A percentile compares a stretch with the other conserved stretches of the same genome.
These are phyloP conservation scores for Termitomyces bulborhizus DNA, from an alignment of 768 basidiomycete species.

Conservation along the genomic window DNA sequence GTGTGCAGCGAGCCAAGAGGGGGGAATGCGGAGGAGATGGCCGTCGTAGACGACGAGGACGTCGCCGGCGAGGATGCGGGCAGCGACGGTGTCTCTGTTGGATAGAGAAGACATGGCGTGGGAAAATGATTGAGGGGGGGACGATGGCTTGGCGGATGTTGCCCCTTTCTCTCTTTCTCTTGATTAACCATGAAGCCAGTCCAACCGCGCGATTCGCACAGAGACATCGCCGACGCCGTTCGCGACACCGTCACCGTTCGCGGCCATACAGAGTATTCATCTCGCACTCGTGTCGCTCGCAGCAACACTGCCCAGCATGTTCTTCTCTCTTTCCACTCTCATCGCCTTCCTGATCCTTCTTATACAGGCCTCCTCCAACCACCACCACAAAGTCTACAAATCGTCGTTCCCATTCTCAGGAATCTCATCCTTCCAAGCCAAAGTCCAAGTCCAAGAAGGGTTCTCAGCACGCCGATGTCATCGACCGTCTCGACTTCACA, in stretches of 20 bases:
- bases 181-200: too few species aligned
- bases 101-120: slow-evolving; percentile 13
- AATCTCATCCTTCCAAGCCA: slow-evolving; percentile 20
- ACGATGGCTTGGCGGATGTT: too few species aligned
- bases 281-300: slow-evolving; percentile 39
- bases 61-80: slow-evolving; percentile 70
- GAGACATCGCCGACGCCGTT: slow-evolving; percentile 53
- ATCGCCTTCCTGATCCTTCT: slow-evolving; percentile 4
- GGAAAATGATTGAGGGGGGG: background rate
- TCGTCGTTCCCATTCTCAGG: slow-evolving; percentile 43
- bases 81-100: slow-evolving; percentile 47
- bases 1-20: slow-evolving; percentile 76
- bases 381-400: slow-evolving; percentile 25
- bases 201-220: too few species aligned
- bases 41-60: slow-evolving; percentile 67
- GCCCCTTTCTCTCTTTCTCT: too few species aligned
- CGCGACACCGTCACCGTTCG: slow-evolving; percentile 62
- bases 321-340: slow-evolving; percentile 7
- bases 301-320: slow-evolving; percentile 53
- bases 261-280: slow-evolving; percentile 15
- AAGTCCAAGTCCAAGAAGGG: slow-evolving; percentile 57
- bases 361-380: slow-evolving; percentile 9
- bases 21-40: slow-evolving; percentile 59
- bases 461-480: slow-evolving; percentile 81
- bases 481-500: slow-evolving; percentile 83